These are phyloP conservation scores for Aspergillus ellipticus DNA, from an alignment of 495 filamentous ascomycete species.

Conservation along the genomic window DNA sequence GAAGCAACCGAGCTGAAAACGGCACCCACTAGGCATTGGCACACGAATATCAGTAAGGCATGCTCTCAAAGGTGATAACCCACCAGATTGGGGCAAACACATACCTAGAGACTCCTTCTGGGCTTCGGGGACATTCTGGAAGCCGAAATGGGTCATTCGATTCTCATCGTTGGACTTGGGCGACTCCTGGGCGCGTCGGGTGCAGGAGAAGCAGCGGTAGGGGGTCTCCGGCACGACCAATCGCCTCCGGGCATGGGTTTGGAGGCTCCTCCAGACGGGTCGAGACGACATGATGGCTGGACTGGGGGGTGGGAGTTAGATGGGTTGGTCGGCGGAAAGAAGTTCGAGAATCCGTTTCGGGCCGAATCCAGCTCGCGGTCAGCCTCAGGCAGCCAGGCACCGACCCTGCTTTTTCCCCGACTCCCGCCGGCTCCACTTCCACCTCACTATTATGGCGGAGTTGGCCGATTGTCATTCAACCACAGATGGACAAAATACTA, in stretches of 20 bases:
- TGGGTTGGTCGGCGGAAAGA: neutral
- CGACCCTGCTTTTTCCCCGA: neutral
- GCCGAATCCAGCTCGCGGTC: neutral
- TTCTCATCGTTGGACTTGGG: slow-evolving; percentile 43
- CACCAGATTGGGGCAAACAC: neutral
- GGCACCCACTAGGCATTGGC: slow-evolving; percentile 56
- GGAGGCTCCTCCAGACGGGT: slow-evolving; percentile 37
- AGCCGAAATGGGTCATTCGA: slow-evolving; percentile 89
- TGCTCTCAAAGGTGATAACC: neutral
- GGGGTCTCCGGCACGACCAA: slow-evolving; percentile 25
- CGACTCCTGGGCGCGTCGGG: slow-evolving; percentile 42
- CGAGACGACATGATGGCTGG: slow-evolving; percentile 23
- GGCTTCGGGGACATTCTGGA: slow-evolving; percentile 76
- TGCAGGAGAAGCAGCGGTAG: slow-evolving; percentile 55
- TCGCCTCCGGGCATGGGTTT: slow-evolving; percentile 28
- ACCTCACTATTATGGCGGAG: no score
- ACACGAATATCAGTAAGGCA: slow-evolving; percentile 15
- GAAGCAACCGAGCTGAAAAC: slow-evolving; percentile 96
- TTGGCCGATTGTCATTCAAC: no score
- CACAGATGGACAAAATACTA: neutral
- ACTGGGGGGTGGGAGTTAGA: neutral
- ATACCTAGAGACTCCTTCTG: slow-evolving; percentile 75
- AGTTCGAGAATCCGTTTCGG: neutral
- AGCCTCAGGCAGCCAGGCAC: neutral
- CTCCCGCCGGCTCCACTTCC: neutral